Evolutionary conservation across 1,284 basidiomycete genomes (phyloP).

Genomic region (Chiua sp.): DNA sequence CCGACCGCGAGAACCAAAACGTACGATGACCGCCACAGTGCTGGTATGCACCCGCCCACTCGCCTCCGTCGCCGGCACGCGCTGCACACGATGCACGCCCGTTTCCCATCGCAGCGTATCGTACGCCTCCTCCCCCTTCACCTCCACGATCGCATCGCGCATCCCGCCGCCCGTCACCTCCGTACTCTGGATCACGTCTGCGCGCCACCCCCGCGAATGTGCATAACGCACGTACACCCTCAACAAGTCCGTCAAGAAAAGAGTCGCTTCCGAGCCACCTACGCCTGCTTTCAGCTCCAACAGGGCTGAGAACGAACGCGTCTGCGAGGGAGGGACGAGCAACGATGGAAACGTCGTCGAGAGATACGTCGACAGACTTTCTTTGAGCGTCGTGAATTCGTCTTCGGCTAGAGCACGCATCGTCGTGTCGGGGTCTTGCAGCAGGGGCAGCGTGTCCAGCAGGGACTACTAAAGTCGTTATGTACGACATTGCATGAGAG

Average conservation of each 20-base stretch:
- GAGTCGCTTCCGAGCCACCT: slow-evolving; percentile 87
- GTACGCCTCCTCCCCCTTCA: slow-evolving; percentile 82
- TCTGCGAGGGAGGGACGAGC: slow-evolving; percentile 74
- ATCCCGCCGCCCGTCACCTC: slow-evolving; percentile 68
- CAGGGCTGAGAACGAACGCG: slow-evolving; percentile 74
- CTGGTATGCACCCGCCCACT: slow-evolving; percentile 92
- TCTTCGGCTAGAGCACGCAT: slow-evolving; percentile 80
- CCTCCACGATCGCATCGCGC: slow-evolving; percentile 85
- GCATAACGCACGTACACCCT: slow-evolving; percentile 87
- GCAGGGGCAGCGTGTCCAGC: slow-evolving; percentile 63
- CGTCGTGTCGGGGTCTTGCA: slow-evolving; percentile 77
- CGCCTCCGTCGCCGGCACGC: slow-evolving; percentile 90
- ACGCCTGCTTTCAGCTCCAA: slow-evolving; percentile 94
- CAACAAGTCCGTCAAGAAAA: slow-evolving; percentile 83
- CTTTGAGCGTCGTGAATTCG: slow-evolving; percentile 64
- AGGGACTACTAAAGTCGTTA: slow-evolving; percentile 58
- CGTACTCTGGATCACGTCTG: slow-evolving; percentile 56
- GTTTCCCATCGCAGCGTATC: slow-evolving; percentile 88
- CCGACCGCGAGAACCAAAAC: slow-evolving; percentile 27
- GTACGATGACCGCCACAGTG: slow-evolving; percentile 87
- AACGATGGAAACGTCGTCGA: slow-evolving; percentile 66
- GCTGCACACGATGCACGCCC: slow-evolving; percentile 95
- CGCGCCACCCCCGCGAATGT: slow-evolving; percentile 53
- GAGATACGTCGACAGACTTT: slow-evolving; percentile 54
- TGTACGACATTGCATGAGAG: slow-evolving; percentile 6